phyloP scores from a whole-genome alignment of 805 yeast genomes.

The Saccharomycopsis fermentans region DNA sequence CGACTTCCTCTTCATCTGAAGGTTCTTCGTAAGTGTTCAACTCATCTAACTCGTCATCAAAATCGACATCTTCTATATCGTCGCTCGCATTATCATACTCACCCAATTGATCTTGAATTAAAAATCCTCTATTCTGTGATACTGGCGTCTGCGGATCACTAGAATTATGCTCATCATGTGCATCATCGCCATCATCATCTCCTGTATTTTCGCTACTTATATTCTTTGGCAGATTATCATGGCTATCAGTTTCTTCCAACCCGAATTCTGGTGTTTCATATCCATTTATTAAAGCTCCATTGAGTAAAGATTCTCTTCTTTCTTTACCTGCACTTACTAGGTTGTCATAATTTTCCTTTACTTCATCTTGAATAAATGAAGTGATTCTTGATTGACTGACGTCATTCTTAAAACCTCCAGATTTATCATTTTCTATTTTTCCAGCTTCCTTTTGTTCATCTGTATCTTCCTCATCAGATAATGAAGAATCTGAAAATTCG shows the following conservation, averaged over 20 bases:
- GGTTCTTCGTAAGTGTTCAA: slow-evolving; percentile 27
- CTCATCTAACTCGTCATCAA: slow-evolving; percentile 22
- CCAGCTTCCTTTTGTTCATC: slow-evolving; percentile 15
- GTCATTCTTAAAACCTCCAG: slow-evolving; percentile 13
- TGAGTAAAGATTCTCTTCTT: neutral
- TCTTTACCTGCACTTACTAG: neutral
- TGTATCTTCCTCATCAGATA: slow-evolving; percentile 29
- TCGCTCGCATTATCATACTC: slow-evolving; percentile 17
- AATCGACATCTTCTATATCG: slow-evolving; percentile 26
- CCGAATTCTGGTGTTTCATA: too few relatives aligned
- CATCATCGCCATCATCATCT: too few relatives aligned
- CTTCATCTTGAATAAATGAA: neutral
- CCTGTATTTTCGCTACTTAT: neutral
- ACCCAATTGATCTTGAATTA: slow-evolving; percentile 12
- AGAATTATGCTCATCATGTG: neutral
- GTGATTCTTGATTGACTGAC: slow-evolving; percentile 19
- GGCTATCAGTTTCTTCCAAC: neutral
- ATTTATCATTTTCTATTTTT: slow-evolving; percentile 15
- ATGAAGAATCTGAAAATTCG: slow-evolving; percentile 40
- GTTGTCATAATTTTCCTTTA: too few relatives aligned
- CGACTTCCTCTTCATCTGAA: slow-evolving; percentile 22
- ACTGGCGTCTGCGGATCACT: neutral
- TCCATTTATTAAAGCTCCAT: neutral
- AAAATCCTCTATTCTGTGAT: slow-evolving; percentile 2
- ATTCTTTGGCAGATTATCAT: neutral